Conservation (phyloP, 345 rosid species). For the Euphorbia pulcherrima region DNA sequence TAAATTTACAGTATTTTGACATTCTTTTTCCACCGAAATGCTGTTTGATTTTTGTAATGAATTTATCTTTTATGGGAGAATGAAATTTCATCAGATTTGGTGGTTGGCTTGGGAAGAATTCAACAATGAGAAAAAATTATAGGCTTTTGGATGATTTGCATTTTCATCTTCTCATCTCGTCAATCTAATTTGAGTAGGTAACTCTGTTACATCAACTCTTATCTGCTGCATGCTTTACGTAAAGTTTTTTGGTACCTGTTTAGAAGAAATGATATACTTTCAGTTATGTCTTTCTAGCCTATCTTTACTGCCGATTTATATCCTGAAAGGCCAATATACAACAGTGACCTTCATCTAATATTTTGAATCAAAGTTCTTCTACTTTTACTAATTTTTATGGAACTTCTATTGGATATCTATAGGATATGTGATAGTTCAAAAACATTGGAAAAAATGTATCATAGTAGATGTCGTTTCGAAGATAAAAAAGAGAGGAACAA, state of each 20-base stretch:
- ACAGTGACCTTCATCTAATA: no score
- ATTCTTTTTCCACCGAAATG: background rate
- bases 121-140: slow-evolving; percentile 70
- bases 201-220: background rate
- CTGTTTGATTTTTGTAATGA: background rate
- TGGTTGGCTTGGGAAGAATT: slow-evolving; percentile 97
- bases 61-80: slow-evolving; percentile 65
- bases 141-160: slow-evolving; percentile 93
- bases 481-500: no score
- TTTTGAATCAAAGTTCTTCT: no score
- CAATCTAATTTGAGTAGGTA: slow-evolving; percentile 83
- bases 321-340: slow-evolving; percentile 2
- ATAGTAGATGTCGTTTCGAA: no score
- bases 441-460: no score
- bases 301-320: slow-evolving; percentile 1
- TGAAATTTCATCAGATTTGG: slow-evolving; percentile 91
- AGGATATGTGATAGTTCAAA: no score
- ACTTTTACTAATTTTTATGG: no score
- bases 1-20: no score
- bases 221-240: background rate
- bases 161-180: slow-evolving; percentile 89
- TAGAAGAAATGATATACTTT: no score
- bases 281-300: background rate
- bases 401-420: no score
- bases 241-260: no score